These are phyloP conservation scores for Vigna trinervia DNA, from an alignment of 306 rosid species.

Conservation along the genomic window DNA sequence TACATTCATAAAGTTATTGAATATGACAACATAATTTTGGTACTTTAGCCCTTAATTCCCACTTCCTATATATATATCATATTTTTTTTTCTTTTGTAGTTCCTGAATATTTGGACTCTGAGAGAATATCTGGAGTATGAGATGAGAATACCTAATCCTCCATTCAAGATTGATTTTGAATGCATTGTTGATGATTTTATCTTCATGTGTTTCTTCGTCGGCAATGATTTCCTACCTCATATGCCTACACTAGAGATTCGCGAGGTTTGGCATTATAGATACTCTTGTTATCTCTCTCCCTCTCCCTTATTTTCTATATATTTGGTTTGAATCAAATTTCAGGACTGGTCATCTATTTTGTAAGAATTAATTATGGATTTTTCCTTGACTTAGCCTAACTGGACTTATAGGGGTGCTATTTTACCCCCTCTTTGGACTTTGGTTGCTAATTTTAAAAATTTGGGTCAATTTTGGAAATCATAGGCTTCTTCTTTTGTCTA, in stretches of 20 bases:
- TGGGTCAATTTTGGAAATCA: not conserved
- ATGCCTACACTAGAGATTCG: slow-evolving; percentile 99
- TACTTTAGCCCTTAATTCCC: slow-evolving; percentile 11
- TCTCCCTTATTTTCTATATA: slow-evolving; percentile 1
- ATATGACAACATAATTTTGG: not conserved
- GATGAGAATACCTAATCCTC: slow-evolving; percentile 73
- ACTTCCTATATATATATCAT: not conserved
- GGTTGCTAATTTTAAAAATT: slow-evolving; percentile 1
- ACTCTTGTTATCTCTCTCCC: slow-evolving; percentile 15
- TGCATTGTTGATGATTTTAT: slow-evolving; percentile 93
- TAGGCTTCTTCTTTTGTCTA: slow-evolving; percentile 11
- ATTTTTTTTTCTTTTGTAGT: slow-evolving; percentile 55
- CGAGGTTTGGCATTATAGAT: slow-evolving; percentile 62
- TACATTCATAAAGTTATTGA: not conserved
- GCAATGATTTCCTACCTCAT: slow-evolving; percentile 98
- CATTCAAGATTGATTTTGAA: slow-evolving; percentile 81
- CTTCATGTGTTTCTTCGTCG: slow-evolving; percentile 94
- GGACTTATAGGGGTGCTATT: not conserved
- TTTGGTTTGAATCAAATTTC: slow-evolving; percentile 4
- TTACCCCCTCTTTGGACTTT: not conserved
- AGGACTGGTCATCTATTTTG: not conserved
- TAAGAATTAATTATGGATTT: slow-evolving; percentile 6
- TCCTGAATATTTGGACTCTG: slow-evolving; percentile 91
- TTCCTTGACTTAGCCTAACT: not conserved
- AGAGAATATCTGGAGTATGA: slow-evolving; percentile 95